Conservation (phyloP, 371 early-diverging fungal species). For the Apophysomyces trapeziformis region DNA sequence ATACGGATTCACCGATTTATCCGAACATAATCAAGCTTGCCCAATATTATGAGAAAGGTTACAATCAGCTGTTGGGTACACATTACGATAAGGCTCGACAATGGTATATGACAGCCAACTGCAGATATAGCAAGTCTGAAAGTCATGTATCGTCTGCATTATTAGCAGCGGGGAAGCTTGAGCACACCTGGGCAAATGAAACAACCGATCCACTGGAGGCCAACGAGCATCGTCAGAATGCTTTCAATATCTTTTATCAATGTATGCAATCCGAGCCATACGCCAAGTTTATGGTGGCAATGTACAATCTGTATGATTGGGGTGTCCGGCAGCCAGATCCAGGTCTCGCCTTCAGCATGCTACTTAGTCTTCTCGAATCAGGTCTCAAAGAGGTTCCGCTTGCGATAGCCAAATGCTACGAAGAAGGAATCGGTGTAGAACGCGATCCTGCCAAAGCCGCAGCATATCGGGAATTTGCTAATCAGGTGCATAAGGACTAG, state of each 20-base stretch:
- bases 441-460: conserved; percentile 19
- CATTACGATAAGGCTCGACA: conserved; percentile 10
- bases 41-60: conserved; percentile 12
- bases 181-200: conserved; percentile 16
- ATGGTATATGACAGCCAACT: neutral
- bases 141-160: conserved; percentile 12
- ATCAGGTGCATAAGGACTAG: conserved; percentile 11
- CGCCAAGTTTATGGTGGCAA: conserved; percentile 30
- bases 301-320: conserved; percentile 35
- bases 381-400: conserved; percentile 17
- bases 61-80: neutral
- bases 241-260: conserved; percentile 14
- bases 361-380: conserved; percentile 20
- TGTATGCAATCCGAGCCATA: neutral
- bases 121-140: no score
- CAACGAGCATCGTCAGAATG: conserved; percentile 15
- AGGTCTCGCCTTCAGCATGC: conserved; percentile 13
- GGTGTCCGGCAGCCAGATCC: conserved; percentile 15
- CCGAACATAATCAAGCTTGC: conserved; percentile 9
- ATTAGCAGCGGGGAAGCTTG: conserved; percentile 21
- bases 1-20: no score
- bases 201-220: neutral
- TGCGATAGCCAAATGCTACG: conserved; percentile 30
- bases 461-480: neutral
- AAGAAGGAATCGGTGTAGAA: conserved; percentile 25